These are phyloP conservation scores for Solanum bulbocastanum DNA, from an alignment of 257 asterid genomes.

Conservation along the genomic window DNA sequence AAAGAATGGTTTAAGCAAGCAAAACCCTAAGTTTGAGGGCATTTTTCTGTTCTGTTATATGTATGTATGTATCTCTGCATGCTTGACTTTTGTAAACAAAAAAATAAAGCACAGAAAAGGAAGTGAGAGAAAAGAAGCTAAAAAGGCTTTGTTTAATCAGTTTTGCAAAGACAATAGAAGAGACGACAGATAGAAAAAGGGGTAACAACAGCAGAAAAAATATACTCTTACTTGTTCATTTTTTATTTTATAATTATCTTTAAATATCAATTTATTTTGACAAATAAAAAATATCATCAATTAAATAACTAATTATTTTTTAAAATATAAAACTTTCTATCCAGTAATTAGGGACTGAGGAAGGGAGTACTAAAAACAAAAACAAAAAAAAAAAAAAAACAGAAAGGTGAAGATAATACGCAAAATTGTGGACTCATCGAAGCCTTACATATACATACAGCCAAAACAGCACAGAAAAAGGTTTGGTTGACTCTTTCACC, in stretches of 20 bases:
- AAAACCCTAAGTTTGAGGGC: slow-evolving; percentile 15
- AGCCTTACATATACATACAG: slow-evolving; percentile 33
- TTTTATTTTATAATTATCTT: too few species aligned
- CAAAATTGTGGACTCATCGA: slow-evolving; percentile 28
- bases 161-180: not conserved
- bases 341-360: too few species aligned
- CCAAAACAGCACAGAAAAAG: slow-evolving; percentile 18
- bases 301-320: too few species aligned
- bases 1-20: not conserved
- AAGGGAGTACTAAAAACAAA: too few species aligned
- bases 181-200: not conserved
- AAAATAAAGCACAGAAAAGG: not conserved
- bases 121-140: not conserved
- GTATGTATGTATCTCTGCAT: slow-evolving; percentile 10
- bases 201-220: not conserved
- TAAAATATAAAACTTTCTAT: too few species aligned
- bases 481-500: slow-evolving; percentile 33
- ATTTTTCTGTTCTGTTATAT: not conserved
- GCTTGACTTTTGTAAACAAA: slow-evolving; percentile 13
- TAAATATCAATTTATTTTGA: too few species aligned
- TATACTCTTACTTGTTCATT: not conserved
- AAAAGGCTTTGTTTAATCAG: slow-evolving; percentile 4
- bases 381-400: not conserved
- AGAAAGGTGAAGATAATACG: slow-evolving; percentile 21
- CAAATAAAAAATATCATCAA: too few species aligned